Base-by-base conservation (phyloP, 2,329 filamentous ascomycete species). In the Phoma sp. region DNA sequence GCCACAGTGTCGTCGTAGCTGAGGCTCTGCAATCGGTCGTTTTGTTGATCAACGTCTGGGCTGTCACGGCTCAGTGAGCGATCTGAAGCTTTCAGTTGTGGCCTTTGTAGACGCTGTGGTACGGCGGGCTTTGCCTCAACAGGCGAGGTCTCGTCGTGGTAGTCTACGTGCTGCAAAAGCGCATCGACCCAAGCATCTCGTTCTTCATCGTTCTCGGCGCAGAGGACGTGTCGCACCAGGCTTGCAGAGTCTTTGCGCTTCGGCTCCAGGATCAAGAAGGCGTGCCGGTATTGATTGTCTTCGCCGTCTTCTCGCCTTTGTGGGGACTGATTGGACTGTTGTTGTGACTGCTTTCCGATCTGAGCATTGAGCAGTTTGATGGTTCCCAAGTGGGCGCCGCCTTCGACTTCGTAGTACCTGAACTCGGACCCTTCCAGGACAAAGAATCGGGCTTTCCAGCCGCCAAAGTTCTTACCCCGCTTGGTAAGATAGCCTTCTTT, bases 401-500 rank as follows among this genome's bases (percentile, higher is more conserved):
- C 93, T 3, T 92, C 92, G 2, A 89, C 86, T 76, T 99, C 95
- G 68, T 91, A 98, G 73, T 99, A 99, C 67, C 90, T 92, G 67
- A 99, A 78, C 53, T 88, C 82, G 5, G 88, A 84, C 9, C 87
- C 87, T 64, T 90, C 85, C 3, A 91, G 78, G 13, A 88, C 82
- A 68, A 90, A 90, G 68, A 86, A 90, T 53, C 88, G 80, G 10
- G 92, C 93, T 77, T 99, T 99, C 95, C 95, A 99, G 43, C 95
- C 95, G 46, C 95, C 95, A 77, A 99, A 99, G 70, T 98, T 98
- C 81, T 99, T 99, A 43, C 95, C 95, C 64, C 91, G 86, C 79
- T 99, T 99, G 2, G 95, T 98, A 44, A 99, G 80, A 74, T 98
- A 99, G 8, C 95, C 95, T 70, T 88, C 93, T 70, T 91, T 92